phyloP scores from a whole-genome alignment of 345 rosid species.

The Populus pruinosa region DNA sequence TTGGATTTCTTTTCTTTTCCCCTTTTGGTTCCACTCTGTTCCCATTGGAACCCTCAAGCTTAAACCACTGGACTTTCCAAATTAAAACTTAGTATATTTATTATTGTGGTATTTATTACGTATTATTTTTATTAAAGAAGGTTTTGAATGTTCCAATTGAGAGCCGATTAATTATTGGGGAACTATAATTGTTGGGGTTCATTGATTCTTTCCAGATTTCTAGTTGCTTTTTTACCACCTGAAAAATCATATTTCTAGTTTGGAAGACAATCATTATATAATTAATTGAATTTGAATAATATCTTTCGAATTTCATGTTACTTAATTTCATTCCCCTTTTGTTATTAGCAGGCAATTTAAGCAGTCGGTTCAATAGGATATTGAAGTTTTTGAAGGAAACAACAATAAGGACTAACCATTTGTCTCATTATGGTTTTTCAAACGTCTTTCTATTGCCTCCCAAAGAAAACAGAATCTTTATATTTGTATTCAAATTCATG shows the following conservation, averaged over 20 bases:
- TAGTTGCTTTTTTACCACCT: neutral
- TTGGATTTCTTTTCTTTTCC: neutral
- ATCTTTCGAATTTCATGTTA: neutral
- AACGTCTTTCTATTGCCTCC: neutral
- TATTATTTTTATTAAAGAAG: neutral
- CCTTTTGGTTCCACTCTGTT: neutral
- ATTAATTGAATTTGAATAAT: neutral
- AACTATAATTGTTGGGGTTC: neutral
- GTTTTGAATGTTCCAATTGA: neutral
- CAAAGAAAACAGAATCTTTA: neutral
- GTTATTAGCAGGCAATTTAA: neutral
- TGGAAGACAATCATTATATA: neutral
- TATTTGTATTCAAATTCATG: neutral
- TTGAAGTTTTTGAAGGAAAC: neutral
- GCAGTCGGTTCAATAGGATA: neutral
- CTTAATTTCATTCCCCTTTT: neutral
- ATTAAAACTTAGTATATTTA: neutral
- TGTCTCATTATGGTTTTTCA: neutral
- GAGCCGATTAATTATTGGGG: neutral
- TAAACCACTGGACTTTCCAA: neutral
- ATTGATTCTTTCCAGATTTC: neutral
- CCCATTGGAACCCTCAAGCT: neutral
- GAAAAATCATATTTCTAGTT: neutral
- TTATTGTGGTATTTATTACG: neutral
- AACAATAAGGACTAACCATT: neutral